Evolutionary conservation across 1,284 basidiomycete genomes (phyloP).

Genomic region (Puccinia triticina): DNA sequence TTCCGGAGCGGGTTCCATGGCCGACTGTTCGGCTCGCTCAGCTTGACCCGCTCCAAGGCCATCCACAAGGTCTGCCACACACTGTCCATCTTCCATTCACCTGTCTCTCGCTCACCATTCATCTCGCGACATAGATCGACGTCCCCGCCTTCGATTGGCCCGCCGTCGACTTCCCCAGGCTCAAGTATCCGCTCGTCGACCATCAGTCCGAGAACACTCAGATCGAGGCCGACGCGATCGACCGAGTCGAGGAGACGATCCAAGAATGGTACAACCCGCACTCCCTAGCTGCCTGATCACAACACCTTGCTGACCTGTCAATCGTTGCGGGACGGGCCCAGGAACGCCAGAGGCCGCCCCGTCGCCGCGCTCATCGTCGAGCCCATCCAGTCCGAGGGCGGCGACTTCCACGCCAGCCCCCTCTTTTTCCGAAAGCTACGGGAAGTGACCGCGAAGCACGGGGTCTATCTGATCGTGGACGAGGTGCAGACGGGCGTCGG

Average conservation of each 20-base stretch:
- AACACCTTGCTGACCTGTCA: too few species aligned
- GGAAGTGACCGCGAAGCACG: conserved; percentile 63
- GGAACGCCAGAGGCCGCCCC: conserved; percentile 61
- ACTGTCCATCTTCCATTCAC: too few species aligned
- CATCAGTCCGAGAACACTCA: conserved; percentile 62
- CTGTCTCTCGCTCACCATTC: background rate
- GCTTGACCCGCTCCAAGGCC: conserved; percentile 61
- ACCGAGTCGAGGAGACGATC: conserved; percentile 61
- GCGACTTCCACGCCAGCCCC: conserved; percentile 66
- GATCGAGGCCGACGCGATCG: conserved; percentile 60
- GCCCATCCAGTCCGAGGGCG: conserved; percentile 66
- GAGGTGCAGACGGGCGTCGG: conserved; percentile 65
- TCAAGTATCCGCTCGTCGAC: conserved; percentile 65
- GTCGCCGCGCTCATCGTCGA: conserved; percentile 67
- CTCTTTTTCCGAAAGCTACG: conserved; percentile 64
- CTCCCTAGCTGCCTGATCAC: too few species aligned
- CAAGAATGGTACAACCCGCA: conserved; percentile 46
- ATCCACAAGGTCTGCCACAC: conserved; percentile 61
- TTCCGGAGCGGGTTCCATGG: conserved; percentile 66
- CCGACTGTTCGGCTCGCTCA: conserved; percentile 64
- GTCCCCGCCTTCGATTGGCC: conserved; percentile 68
- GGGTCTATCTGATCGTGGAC: conserved; percentile 65
- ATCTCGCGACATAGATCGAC: conserved; percentile 60
- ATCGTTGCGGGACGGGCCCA: too few species aligned
- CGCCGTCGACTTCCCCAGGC: conserved; percentile 63